Evolutionary conservation across 2,329 filamentous ascomycete genomes (phyloP), one percentile per base, ranked within the genome.

Genomic region (Fusarium nanum): DNA sequence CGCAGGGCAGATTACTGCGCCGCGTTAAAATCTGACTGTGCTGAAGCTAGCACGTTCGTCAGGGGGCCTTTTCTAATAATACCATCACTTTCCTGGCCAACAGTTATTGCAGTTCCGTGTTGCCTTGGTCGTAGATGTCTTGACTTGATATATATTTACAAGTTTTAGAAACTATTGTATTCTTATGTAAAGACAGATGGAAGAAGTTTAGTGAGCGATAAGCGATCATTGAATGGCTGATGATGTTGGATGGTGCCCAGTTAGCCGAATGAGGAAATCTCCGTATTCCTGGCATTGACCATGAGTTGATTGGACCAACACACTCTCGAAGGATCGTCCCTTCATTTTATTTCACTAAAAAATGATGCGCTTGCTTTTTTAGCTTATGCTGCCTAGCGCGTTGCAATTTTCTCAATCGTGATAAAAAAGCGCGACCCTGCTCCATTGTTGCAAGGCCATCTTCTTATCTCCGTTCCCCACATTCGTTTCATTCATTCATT

Each of bases 281-380:
- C 25, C 49, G 41, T 53, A n/a, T 41, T 40, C 32, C 28, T 22
- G n/a, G 22, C 11, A 20, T 34, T 48, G 42, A 11, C 14, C 13
- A 25, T 27, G 4, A 16, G 20, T 3, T 42, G 12, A 57, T 64
- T 64, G 42, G 50, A 13, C 30, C n/a, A 47, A 11, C 40, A 49
- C 28, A 14, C 30, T 22, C 45, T n/a, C 18, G 25, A 64, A 64
- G 60, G 61, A 64, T 64, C 44, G 34, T 22, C n/a, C n/a, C 30
- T 44, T 37, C 34, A 40, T 27, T 22, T 64, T 45, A 64, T 64
- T 64, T 64, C 61, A 40, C 40, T 50, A 45, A 34, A 32, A 44
- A 27, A 28, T 20, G 27, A 20, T 45, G 14, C n/a, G 37, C 59
- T 37, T 34, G 27, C 27, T 41, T n/a, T n/a, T 28, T 20, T 28